Evolutionary conservation across 208 protist genomes (phyloP), one percentile per base, ranked within the genome.

Genomic region (Acanthamoeba triangularis): DNA sequence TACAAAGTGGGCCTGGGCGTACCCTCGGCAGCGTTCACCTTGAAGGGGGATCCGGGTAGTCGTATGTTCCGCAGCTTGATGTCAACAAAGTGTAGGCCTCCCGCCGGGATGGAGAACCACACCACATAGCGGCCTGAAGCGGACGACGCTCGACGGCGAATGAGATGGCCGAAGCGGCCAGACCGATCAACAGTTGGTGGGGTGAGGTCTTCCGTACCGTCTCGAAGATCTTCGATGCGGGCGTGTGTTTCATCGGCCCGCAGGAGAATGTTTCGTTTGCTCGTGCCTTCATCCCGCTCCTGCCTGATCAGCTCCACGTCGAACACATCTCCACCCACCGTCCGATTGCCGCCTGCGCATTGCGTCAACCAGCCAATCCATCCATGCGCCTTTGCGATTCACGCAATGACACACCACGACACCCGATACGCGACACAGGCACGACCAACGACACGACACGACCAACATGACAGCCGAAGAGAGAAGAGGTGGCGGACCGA

Each of bases 261-360:
- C 20, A 82, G 74, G 25, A 82, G 74, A 11, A 82, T 35, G 41
- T 82, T 82, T 2, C 74, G 74, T 25, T 82, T 82, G 74, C 37
- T 52, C n/a, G 41, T n/a, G 33, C 74, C 74, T 41, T 82, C 74
- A 41, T 82, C 74, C 37, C 74, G 74, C 41, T 82, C 74, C 74
- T 82, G 74, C 41, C 74, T 44, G 41, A 82, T 82, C 13, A 82
- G 7, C 74, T 82, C 74, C 37, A 82, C 74, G n/a, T 82, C 74
- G 33, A 82, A 82, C 74, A 82, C 74, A 20, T 82, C 74, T 23
- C 74, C 74, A 4, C 74, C 74, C 41, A 82, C 74, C 23, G 33
- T 82, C 14, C 74, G 74, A n/a, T 49, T 35, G 3, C 74, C 74
- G 18, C 74, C 74, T 82, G 74, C 69, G 6, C n/a, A 23, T 37